Percentiles rank a stretch among this genome's conserved stretches.
phyloP scores from a whole-genome alignment of 805 yeast species.

The Hanseniaspora meyeri region DNA sequence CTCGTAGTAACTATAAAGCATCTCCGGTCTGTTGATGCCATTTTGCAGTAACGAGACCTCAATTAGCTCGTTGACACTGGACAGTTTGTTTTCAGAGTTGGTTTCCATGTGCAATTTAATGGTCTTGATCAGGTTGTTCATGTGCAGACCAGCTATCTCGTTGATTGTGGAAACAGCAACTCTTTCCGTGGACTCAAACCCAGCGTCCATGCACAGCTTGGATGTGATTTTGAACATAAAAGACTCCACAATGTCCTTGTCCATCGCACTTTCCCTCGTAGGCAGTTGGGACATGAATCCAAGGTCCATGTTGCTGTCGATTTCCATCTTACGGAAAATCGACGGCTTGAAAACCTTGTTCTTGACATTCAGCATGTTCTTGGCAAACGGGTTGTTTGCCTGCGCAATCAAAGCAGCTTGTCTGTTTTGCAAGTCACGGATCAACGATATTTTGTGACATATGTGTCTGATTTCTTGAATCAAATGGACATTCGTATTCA shows the following conservation, averaged over 20 bases:
- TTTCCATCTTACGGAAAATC: slow-evolving; percentile 27
- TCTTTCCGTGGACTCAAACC: slow-evolving; percentile 75
- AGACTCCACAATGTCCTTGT: slow-evolving; percentile 48
- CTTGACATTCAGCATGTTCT: slow-evolving; percentile 1
- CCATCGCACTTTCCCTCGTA: slow-evolving; percentile 48
- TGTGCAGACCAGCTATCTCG: slow-evolving; percentile 69
- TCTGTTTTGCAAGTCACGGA: slow-evolving; percentile 74
- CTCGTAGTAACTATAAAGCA: slow-evolving; percentile 57
- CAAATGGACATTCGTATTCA: slow-evolving; percentile 54
- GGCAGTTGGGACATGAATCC: slow-evolving; percentile 68
- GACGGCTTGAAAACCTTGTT: slow-evolving; percentile 12
- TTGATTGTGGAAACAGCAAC: slow-evolving; percentile 68
- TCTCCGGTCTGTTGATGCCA: slow-evolving; percentile 72
- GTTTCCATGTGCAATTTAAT: slow-evolving; percentile 63
- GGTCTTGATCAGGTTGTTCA: slow-evolving; percentile 61
- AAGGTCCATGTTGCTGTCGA: slow-evolving; percentile 55
- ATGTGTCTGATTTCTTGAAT: slow-evolving; percentile 82
- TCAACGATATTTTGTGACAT: slow-evolving; percentile 77
- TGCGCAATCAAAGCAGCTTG: slow-evolving; percentile 11
- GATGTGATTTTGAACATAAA: slow-evolving; percentile 59
- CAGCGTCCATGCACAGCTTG: slow-evolving; percentile 78
- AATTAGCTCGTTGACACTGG: slow-evolving; percentile 37
- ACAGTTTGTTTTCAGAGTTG: slow-evolving; percentile 27
- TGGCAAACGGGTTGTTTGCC: slow-evolving; percentile 12
- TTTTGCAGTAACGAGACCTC: slow-evolving; percentile 62